Conservation (phyloP, 495 filamentous ascomycete genomes). For the Penicillium taxi region DNA sequence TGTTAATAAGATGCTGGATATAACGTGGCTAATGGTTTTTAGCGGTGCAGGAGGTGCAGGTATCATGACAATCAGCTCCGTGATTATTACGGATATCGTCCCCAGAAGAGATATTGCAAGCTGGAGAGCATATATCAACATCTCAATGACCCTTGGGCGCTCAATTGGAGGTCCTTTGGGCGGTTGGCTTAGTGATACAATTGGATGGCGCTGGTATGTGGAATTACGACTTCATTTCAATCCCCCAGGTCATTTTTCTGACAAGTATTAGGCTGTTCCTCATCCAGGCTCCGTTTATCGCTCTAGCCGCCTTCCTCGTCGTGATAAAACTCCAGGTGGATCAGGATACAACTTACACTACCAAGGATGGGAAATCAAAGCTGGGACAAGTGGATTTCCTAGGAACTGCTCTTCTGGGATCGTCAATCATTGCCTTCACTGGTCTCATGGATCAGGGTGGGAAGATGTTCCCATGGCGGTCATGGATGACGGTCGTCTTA, state of each 20-base stretch:
- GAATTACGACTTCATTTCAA: neutral
- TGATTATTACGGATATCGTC: conserved; percentile 60
- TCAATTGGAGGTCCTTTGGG: conserved; percentile 57
- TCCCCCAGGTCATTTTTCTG: neutral
- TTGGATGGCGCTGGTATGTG: conserved; percentile 62
- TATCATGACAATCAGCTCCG: conserved; percentile 46
- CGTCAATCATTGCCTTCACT: conserved; percentile 41
- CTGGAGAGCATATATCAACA: conserved; percentile 61
- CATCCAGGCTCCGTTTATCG: conserved; percentile 49
- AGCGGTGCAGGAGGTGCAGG: conserved; percentile 54
- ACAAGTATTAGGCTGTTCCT: conserved; percentile 60
- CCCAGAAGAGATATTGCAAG: conserved; percentile 58
- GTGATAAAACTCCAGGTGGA: conserved; percentile 40
- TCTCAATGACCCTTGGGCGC: conserved; percentile 55
- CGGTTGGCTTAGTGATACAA: conserved; percentile 54
- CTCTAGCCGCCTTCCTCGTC: conserved; percentile 42
- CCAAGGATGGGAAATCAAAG: conserved; percentile 5
- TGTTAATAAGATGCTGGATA: too few relatives aligned
- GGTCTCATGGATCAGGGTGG: conserved; percentile 54
- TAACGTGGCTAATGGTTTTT: too few relatives aligned
- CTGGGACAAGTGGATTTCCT: conserved; percentile 51
- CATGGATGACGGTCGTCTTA: conserved; percentile 26
- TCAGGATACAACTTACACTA: conserved; percentile 2
- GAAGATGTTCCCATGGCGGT: conserved; percentile 48
- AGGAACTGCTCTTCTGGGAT: conserved; percentile 43